Evolutionary conservation across 2,329 filamentous ascomycete species (phyloP).

Genomic region (Ophiostoma australiae): DNA sequence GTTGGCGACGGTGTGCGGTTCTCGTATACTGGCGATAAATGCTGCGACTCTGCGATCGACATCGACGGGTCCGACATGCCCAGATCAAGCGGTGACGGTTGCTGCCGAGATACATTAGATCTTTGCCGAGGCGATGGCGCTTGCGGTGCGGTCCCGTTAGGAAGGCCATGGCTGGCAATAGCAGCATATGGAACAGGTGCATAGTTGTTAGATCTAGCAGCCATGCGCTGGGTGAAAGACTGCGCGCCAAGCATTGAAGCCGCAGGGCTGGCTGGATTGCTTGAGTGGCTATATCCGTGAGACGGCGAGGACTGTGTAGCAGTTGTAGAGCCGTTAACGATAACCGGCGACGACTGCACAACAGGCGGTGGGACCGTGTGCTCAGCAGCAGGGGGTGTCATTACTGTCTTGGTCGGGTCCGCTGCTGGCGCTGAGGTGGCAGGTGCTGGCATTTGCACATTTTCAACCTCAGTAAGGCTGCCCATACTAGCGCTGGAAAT

Average conservation of each 20-base stretch:
- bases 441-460: conserved; percentile 17
- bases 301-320: conserved; percentile 21
- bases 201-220: conserved; percentile 29
- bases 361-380: conserved; percentile 20
- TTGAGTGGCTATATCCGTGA: neutral
- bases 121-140: conserved; percentile 35
- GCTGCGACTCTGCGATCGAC: conserved; percentile 39
- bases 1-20: conserved; percentile 66
- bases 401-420: conserved; percentile 17
- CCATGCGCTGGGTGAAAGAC: conserved; percentile 35
- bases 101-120: conserved; percentile 40
- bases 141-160: conserved; percentile 29
- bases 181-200: conserved; percentile 30
- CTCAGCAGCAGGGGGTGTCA: conserved; percentile 30
- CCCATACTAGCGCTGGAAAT: conserved; percentile 18
- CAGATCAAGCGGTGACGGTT: conserved; percentile 52
- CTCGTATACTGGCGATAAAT: conserved; percentile 70
- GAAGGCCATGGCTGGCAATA: conserved; percentile 30
- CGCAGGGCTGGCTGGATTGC: neutral
- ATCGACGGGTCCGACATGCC: conserved; percentile 45
- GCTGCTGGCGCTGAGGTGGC: conserved; percentile 16
- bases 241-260: conserved; percentile 21
- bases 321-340: conserved; percentile 47
- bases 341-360: conserved; percentile 42
- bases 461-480: neutral